Conservation (phyloP, 2,329 filamentous ascomycete species). For the Aurifilum marmelostoma region DNA sequence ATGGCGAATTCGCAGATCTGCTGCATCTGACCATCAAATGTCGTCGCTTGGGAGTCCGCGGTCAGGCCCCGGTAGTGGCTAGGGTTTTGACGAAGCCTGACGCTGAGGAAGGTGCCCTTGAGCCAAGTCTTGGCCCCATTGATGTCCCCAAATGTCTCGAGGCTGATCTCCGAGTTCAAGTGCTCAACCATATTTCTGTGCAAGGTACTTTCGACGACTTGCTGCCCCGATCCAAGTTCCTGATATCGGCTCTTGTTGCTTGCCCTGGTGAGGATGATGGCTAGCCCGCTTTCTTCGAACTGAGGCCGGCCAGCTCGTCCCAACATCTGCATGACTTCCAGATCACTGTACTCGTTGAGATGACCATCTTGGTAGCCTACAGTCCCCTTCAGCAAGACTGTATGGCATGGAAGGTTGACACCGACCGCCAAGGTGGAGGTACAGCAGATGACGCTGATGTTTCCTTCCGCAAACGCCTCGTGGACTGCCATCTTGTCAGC, state of each 20-base stretch:
- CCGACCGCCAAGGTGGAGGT: constrained; percentile 85
- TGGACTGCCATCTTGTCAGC: constrained; percentile 70
- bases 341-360: constrained; percentile 73
- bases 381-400: constrained; percentile 83
- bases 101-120: constrained; percentile 74
- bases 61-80: constrained; percentile 65
- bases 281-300: constrained; percentile 75
- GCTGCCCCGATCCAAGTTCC: constrained; percentile 72
- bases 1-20: constrained; percentile 74
- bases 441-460: constrained; percentile 82
- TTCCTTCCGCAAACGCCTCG: constrained; percentile 66
- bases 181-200: constrained; percentile 82
- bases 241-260: constrained; percentile 69
- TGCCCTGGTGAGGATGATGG: constrained; percentile 77
- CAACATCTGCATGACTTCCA: constrained; percentile 91
- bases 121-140: constrained; percentile 75
- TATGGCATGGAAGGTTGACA: constrained; percentile 81
- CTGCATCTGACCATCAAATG: constrained; percentile 63
- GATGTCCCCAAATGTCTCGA: constrained; percentile 71
- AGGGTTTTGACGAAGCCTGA: constrained; percentile 73
- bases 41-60: constrained; percentile 53
- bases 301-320: constrained; percentile 82
- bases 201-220: constrained; percentile 75
- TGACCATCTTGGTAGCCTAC: constrained; percentile 63
- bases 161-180: constrained; percentile 79